Base-by-base conservation (phyloP, 129 eudicot genomes). In the Helianthus tuberosus region DNA sequence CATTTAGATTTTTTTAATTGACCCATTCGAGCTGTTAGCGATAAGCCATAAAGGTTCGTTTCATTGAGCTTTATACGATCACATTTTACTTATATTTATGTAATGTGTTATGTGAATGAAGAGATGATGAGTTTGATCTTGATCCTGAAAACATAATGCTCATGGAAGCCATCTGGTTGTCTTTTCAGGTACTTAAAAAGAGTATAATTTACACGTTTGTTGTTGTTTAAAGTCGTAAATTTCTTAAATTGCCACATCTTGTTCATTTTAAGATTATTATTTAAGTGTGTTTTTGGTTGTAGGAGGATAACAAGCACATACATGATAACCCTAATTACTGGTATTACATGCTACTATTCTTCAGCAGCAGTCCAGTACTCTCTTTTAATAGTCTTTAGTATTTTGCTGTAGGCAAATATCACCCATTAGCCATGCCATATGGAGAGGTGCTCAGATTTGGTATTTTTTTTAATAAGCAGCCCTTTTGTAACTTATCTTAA, bases 131-230 rank as follows among this genome's bases (percentile, higher is more conserved):
- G 65, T 88, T 86, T 64, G 99, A 91, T 81, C 84, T 94, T 77
- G 97, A 94, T 78, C 99, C 90, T 15, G 99, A 94, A 75, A 96
- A 94, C 80, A 87, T 94, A 74, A 94, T 94, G 99, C 91, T 94
- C 43, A 91, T 94, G 99, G 96, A 94, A 87, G 99, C 99, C 63
- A 88, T 94, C 60, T 94, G 99, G 99, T 77, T 91, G 70, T 94
- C 97, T 29, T 86, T 85, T 75, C 97, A 94, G 97, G 99, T 94
- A 84, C 53, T 25, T 62, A 23, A 23, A 35, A 49, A 23, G 41
- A 43, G 63, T 63, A 12, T 11, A 17, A 20, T 15, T 54, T 68
- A 68, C 10, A 46, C 25, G 58, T 20, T 23, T 5, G 10, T 16
- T 16, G 38, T 54, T 61, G 17, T 46, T 12, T 47, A 47, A 20